A percentile compares a stretch with the other conserved stretches of the same genome.
Conservation (phyloP, 768 basidiomycete species). For the Amanita exitialis region DNA sequence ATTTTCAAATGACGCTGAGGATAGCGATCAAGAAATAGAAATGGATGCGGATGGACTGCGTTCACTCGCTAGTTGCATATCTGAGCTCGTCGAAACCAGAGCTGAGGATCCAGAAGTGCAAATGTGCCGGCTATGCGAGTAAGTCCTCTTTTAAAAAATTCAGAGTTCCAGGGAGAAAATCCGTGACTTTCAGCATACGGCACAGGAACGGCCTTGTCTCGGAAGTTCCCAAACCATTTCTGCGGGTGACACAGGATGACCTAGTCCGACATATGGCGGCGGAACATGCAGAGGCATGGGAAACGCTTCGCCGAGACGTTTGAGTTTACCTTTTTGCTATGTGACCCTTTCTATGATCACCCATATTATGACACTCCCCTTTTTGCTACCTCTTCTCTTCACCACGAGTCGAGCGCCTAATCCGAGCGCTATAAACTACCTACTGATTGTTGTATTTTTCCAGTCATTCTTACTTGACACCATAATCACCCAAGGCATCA, state of each 20-base stretch:
- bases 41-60: conserved; percentile 32
- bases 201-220: conserved; percentile 17
- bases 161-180: too few species aligned
- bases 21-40: conserved; percentile 24
- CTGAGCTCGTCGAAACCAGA: conserved; percentile 29
- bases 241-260: conserved; percentile 27
- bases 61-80: conserved; percentile 29
- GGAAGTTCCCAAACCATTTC: conserved; percentile 25
- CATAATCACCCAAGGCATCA: conserved; percentile 27
- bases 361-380: background rate
- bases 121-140: conserved; percentile 46
- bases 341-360: background rate
- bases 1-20: conserved; percentile 19
- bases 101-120: conserved; percentile 18
- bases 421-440: conserved; percentile 24
- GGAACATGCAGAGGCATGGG: conserved; percentile 42
- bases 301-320: conserved; percentile 21
- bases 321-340: conserved; percentile 1
- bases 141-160: conserved; percentile 15
- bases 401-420: background rate
- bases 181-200: conserved; percentile 21
- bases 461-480: conserved; percentile 40
- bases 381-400: background rate
- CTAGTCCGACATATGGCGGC: conserved; percentile 37
- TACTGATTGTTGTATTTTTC: conserved; percentile 34